Evolutionary conservation across 176 grass and related monocot species (phyloP).

Genomic region (Thalia dealbata): DNA sequence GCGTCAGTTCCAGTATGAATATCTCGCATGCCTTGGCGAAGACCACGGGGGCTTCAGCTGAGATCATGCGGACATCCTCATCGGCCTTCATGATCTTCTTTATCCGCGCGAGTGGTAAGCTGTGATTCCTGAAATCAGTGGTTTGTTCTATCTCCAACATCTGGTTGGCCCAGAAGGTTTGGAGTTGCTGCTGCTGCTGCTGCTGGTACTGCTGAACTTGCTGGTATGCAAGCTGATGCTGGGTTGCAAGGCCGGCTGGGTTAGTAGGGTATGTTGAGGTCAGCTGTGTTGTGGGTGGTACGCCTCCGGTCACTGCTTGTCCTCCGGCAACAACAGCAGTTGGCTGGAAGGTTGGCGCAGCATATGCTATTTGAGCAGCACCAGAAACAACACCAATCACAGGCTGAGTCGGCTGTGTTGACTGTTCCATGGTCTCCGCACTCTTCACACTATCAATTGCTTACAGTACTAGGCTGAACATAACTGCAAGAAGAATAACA

Average conservation of each 20-base stretch:
- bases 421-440: slow-evolving; percentile 27
- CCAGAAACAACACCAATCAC: slow-evolving; percentile 25
- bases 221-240: slow-evolving; percentile 49
- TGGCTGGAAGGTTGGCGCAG: slow-evolving; percentile 25
- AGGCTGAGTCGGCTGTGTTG: slow-evolving; percentile 31
- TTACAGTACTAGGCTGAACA: neutral
- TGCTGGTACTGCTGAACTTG: slow-evolving; percentile 43
- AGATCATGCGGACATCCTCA: slow-evolving; percentile 48
- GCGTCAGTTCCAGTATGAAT: slow-evolving; percentile 45
- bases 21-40: slow-evolving; percentile 53
- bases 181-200: slow-evolving; percentile 48
- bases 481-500: neutral
- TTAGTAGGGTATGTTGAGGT: slow-evolving; percentile 9
- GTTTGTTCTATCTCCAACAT: slow-evolving; percentile 37
- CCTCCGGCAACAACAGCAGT: slow-evolving; percentile 20
- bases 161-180: slow-evolving; percentile 42
- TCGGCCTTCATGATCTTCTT: slow-evolving; percentile 68
- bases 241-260: slow-evolving; percentile 25
- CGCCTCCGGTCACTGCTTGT: slow-evolving; percentile 1
- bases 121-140: slow-evolving; percentile 52
- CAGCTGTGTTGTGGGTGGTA: slow-evolving; percentile 17
- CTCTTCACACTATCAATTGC: neutral
- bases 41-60: slow-evolving; percentile 40
- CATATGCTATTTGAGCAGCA: slow-evolving; percentile 35
- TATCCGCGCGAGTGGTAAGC: slow-evolving; percentile 43